Conservation (phyloP, 2,329 filamentous ascomycete species). For the Curvularia hawaiiensis region DNA sequence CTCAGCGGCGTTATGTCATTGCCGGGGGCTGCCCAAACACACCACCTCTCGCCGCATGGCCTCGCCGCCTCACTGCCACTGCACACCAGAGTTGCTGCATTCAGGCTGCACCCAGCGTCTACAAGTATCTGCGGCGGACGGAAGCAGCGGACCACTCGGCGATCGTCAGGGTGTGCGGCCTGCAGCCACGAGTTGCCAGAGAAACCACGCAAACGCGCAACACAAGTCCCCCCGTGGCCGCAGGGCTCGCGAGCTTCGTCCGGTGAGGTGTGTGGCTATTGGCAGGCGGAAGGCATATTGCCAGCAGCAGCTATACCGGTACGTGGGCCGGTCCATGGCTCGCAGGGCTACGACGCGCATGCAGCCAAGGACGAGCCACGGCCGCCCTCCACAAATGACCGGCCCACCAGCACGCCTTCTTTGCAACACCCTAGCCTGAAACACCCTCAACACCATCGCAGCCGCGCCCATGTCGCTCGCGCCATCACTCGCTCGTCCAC, state of each 20-base stretch:
- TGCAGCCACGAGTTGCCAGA: slow-evolving; percentile 3
- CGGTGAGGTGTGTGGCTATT: slow-evolving; percentile 7
- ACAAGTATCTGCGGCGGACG: not conserved
- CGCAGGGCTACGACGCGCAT: slow-evolving; percentile 16
- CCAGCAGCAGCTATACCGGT: not conserved
- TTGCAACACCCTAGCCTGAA: slow-evolving; percentile 32
- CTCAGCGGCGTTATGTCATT: slow-evolving; percentile 25
- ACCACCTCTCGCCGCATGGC: not conserved
- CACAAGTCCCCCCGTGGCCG: too few relatives aligned
- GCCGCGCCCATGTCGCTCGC: slow-evolving; percentile 15
- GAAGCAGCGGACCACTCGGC: slow-evolving; percentile 14
- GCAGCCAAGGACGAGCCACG: slow-evolving; percentile 13
- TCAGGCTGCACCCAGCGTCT: not conserved
- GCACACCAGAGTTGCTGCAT: too few relatives aligned
- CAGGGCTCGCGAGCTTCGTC: not conserved
- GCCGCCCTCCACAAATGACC: slow-evolving; percentile 10
- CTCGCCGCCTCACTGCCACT: not conserved
- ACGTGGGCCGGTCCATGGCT: slow-evolving; percentile 3
- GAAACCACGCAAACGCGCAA: not conserved
- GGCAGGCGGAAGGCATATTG: not conserved
- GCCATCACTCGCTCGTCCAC: not conserved
- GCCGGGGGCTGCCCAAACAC: not conserved
- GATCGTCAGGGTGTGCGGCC: not conserved
- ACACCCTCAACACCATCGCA: slow-evolving; percentile 44
- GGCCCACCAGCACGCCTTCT: not conserved